Base-by-base conservation (phyloP, 176 grass and related monocot species). In the Phoenix dactylifera region DNA sequence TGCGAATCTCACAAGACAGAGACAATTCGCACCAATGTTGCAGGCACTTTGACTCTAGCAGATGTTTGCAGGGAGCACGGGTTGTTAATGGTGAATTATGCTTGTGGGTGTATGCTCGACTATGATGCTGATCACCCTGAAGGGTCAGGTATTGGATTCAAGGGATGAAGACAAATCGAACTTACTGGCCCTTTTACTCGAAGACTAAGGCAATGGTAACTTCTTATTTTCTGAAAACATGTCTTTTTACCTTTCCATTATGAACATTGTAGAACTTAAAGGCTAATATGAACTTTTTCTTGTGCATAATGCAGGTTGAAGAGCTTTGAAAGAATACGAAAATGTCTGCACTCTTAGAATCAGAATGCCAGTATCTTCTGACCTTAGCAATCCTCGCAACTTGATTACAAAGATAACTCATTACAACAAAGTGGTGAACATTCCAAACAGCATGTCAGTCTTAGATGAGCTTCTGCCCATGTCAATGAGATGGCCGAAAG, bases 401-500 rank as follows among this genome's bases (percentile, higher is more conserved):
- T 68, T 68, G 16, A 56, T 68, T 52, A 68, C 65, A 32, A 68
- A 68, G 29, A 68, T 68, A 18, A 56, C n/a, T 56, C 52, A 52
- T 44, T 68, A 68, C 16, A 39, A 56, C 52, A 68, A 68, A 20
- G 65, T 68, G 15, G 65, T 68, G 26, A 56, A 68, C 9, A 68
- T 68, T 68, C 65, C 65, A 39, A 68, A 68, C 12, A 68, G 65
- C 52, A 68, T 68, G 65, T 55, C 65, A 14, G 22, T 68, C 14
- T 39, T 68, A 44, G 65, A 68, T 23, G 65, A 68, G 18, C 65
- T 68, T 55, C 26, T 68, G 52, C 65, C 65, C 12, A 44, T 68
- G 2, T 68, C 65, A 48, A 39, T 23, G 65, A 68, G 65, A 68
- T 68, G 65, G 65, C 65, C 10, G 57, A 68, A 44, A 68, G 52